Evolutionary conservation across 768 basidiomycete species (phyloP), one percentile per base, ranked within the genome.

Genomic region (Phaeotremella fagi): DNA sequence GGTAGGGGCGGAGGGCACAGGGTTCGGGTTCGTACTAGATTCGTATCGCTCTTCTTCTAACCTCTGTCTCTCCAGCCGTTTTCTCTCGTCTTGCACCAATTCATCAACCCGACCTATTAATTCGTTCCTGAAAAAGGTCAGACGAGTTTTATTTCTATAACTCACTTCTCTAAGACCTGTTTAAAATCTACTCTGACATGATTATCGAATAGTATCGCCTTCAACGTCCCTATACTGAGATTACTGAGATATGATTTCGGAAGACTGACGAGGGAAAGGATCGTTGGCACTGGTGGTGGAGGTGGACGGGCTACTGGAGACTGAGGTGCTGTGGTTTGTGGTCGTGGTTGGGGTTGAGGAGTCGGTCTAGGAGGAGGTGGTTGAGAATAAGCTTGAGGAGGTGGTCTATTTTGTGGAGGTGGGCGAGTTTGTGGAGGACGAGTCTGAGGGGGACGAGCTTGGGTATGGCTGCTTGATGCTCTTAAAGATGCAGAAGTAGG

Each of bases 201-300:
- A 60, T 91, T 88, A 49, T 83, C 82, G 66, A 83, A 88, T 20
- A 95, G 73, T 18, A 94, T 80, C 1, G 79, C 78, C 71, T 95
- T 95, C 43, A 95, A 78, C n/a, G 79, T 75, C 22, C 82, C 77
- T 49, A 92, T 82, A 5, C 85, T 82, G 14, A 94, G 77, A 2
- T 78, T 73, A 1, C 78, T 71, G n/a, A 92, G 74, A 14, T 79
- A 77, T 5, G 80, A 80, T 1, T 78, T 68, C 0, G 82, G 73
- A 79, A 88, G 83, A 0, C 77, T 76, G 1, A 92, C 77, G 3
- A 95, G 78, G 33, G 82, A 78, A 57, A 86, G 79, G 28, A 94
- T 81, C 38, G 85, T 77, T 9, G 87, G 87, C 2, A 77, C 68
- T 4, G 76, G 73, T 6, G 71, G 72, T 3, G 76, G 80, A 68